Base-by-base conservation (phyloP, 257 asterid species). In the Cynanchum wilfordii region DNA sequence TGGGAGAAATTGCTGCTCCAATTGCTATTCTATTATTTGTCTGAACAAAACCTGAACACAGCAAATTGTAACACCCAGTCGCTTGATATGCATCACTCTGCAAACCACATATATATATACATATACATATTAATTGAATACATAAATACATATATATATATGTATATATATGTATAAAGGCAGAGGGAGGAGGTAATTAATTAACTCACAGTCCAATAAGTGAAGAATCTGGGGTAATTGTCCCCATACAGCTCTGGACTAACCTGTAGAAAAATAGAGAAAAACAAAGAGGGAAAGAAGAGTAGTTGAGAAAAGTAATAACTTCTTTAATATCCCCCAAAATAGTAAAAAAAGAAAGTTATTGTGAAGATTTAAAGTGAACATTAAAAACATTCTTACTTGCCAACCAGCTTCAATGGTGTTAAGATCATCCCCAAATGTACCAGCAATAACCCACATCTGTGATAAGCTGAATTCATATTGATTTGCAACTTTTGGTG, bases 391-490 rank as follows among this genome's bases (percentile, higher is more conserved):
- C 87, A 66, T 87, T 42, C 47, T 33, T 33, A 81, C 98, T 95
- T 90, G 98, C 98, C 98, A 92, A 70, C 98, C 98, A 84, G 98
- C 98, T 86, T 92, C 98, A 70, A 92, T 92, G 75, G 98, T 92
- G 81, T 92, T 92, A 79, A 92, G 98, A 81, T 92, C 98, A 80
- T 90, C 90, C 2, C 93, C 93, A 73, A 92, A 92, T 11, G 98
- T 86, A 69, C 98, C 98, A 1, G 97, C 87, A 71, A 92, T 92
- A 24, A 90, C 93, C 98, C 98, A 92, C 82, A 92, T 73, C 45
- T 92, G 98, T 36, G 97, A 89, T 68, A 92, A 76, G 82, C 98
- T 92, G 76, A 92, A 92, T 76, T 92, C 98, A 72, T 87, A 85
- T 12, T 76, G 95, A 29, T 83, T 89, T 47, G 78, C 83, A 58